Base-by-base conservation (phyloP, 768 basidiomycete species). In the Gymnopilus junonius region DNA sequence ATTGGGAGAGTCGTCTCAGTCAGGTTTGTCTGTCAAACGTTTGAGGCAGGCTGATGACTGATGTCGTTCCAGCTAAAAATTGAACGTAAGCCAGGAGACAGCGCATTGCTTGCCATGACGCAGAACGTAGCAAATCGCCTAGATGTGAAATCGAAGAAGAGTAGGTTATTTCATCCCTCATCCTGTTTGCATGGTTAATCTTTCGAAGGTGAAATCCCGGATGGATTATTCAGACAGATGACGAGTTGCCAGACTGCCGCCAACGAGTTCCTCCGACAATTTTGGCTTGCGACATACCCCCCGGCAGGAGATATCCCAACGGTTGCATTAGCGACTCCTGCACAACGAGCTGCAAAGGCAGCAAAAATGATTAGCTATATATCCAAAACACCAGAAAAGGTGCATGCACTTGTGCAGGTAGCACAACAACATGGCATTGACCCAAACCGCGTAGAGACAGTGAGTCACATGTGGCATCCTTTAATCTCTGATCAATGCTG, bases 241-340 rank as follows among this genome's bases (percentile, higher is more conserved):
- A 88, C 86, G 17, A 92, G 92, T 0, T 94, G 93, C 70, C 95
- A 97, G 71, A 94, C 94, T 1, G 91, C 96, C 3, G 91, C 96
- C 11, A 95, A 94, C 70, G 97, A 99, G 73, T 97, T 99, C 74
- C 81, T 99, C 14, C 89, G 97, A 29, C 97, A 99, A 73, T 98
- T 95, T 73, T 99, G 96, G 95, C 84, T 89, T 2, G 86, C 94
- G 1, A 85, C 92, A 54, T 91, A 94, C 65, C 96, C 95, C 5
- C 87, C 91, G 6, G 75, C 83, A 0, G 78, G 83, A 17, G 92
- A 92, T 53, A 69, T 79, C 17, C 83, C 84, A 58, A 80, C 83
- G 0, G 73, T 85, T 2, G 77, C 80, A 4, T 67, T 77, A 0
- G 78, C 86, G 2, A 88, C 88, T 0, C 83, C 87, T 2, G 82